Evolutionary conservation across 345 rosid genomes (phyloP), one percentile per base, ranked within the genome.

Genomic region (Angophora floribunda): DNA sequence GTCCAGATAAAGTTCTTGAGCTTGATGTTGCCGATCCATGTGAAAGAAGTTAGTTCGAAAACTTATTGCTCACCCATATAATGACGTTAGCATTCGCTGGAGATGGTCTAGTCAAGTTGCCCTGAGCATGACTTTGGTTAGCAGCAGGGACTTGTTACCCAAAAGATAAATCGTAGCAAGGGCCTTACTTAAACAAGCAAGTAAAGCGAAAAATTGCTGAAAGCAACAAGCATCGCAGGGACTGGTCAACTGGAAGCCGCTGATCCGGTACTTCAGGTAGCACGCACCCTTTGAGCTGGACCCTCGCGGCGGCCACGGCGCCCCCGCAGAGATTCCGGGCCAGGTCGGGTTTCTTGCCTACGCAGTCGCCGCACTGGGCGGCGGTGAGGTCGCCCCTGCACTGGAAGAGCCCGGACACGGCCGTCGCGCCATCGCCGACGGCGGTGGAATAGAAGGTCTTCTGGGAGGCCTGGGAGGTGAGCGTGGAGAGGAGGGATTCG

Each of bases 301-400:
- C 91, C 88, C 99, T 92, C 14, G 95, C 97, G 9, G 99, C 97
- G 9, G 99, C 96, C 9, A 95, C 86, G 47, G 88, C 91, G 1
- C 92, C 89, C 6, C 96, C 95, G 87, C 99, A 97, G 78, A 95
- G 93, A 75, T 91, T 96, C 52, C 90, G 87, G 2, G 92, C 91
- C 87, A 93, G 89, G 52, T 91, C 91, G 0, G 97, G 94, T 57
- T 91, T 91, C 90, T 91, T 93, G 88, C 92, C 65, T 4, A 97
- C 95, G 87, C 99, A 97, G 44, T 89, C 89, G 86, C 82, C 88
- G 90, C 99, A 97, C 70, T 94, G 89, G 88, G 92, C 4, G 9
- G 86, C 52, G 41, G 95, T 89, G 87, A 97, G 97, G 92, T 97
- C 99, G 7, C 99, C 99, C 32, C 99, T 93, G 94, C 99, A 97